Evolutionary conservation across 2,329 filamentous ascomycete species (phyloP), one percentile per base, ranked within the genome.

Genomic region (Colletotrichum cordylinicola): DNA sequence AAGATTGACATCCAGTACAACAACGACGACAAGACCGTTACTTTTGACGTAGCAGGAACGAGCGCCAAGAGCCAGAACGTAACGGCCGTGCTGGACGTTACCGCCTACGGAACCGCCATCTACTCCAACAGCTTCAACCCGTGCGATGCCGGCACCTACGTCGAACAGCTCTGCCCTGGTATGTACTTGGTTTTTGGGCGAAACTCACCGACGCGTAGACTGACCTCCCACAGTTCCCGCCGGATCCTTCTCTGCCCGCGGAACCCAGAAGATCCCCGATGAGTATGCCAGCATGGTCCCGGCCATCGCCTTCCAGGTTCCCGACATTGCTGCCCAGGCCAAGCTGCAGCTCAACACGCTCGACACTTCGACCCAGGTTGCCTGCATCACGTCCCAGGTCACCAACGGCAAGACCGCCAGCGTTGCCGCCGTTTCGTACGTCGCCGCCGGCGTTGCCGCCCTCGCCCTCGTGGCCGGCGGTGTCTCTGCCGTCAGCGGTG

Each of bases 301-400:
- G 2, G 87, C 91, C 4, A 98, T 99, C 79, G 96, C 96, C 15
- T 99, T 98, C 86, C 91, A 91, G 76, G 89, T 99, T 37, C 97
- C 97, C 66, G 96, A 99, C 83, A 94, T 99, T 79, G 93, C 96
- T 71, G 96, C 96, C 48, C 86, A 93, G 80, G 97, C 96, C 39
- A 97, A 93, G 60, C 87, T 99, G 78, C 87, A 95, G 82, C 90
- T 99, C 61, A 92, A 90, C 75, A 86, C 91, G 6, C 85, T 91
- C 52, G 91, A 93, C 37, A 87, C 86, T 6, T 55, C 48, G 6
- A 70, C 72, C 9, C 43, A 72, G 27, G 90, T 98, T 10, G 96
- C 95, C 27, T 99, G 97, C 84, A 93, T 98, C 67, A 88, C 94
- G 80, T 96, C 96, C 0, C 88, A 91, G 56, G 93, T 99, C 73